phyloP scores from a whole-genome alignment of 352 stramenopile genomes.

The Blastocystis sp. region DNA sequence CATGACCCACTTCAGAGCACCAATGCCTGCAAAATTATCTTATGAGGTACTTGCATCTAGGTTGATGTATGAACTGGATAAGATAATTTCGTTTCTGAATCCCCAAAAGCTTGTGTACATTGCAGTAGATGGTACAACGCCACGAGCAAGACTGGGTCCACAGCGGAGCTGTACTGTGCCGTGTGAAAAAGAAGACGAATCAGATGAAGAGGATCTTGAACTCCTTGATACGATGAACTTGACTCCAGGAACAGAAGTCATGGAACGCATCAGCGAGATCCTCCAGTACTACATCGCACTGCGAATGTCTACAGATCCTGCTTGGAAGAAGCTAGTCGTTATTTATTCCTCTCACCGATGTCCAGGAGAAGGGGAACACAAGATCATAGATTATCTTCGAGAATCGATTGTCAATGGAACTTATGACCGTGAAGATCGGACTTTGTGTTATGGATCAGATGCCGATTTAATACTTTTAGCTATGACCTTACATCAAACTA shows the following conservation, averaged over 20 bases:
- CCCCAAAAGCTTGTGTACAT: conserved; percentile 41
- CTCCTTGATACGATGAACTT: conserved; percentile 98
- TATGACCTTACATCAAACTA: conserved; percentile 89
- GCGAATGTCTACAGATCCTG: conserved; percentile 87
- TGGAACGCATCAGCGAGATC: conserved; percentile 80
- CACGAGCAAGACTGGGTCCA: neutral
- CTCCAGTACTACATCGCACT: conserved; percentile 74
- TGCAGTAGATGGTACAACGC: conserved; percentile 7
- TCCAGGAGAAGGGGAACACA: conserved; percentile 95
- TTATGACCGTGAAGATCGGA: conserved; percentile 86
- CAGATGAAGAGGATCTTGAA: conserved; percentile 57
- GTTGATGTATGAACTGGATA: conserved; percentile 9
- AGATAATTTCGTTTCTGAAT: conserved; percentile 31
- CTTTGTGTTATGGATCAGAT: conserved; percentile 95
- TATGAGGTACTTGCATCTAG: neutral
- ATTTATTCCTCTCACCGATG: conserved; percentile 92
- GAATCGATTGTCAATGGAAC: conserved; percentile 75
- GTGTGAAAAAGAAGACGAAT: neutral
- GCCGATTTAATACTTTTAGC: conserved; percentile 95
- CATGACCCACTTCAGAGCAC: neutral
- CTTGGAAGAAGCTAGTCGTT: conserved; percentile 86
- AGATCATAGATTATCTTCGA: conserved; percentile 95
- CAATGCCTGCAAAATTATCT: neutral
- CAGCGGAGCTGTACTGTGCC: neutral
- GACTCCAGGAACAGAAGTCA: conserved; percentile 94